Evolutionary conservation across 371 early-diverging fungal species (phyloP).

Genomic region (Mortierella sp.): DNA sequence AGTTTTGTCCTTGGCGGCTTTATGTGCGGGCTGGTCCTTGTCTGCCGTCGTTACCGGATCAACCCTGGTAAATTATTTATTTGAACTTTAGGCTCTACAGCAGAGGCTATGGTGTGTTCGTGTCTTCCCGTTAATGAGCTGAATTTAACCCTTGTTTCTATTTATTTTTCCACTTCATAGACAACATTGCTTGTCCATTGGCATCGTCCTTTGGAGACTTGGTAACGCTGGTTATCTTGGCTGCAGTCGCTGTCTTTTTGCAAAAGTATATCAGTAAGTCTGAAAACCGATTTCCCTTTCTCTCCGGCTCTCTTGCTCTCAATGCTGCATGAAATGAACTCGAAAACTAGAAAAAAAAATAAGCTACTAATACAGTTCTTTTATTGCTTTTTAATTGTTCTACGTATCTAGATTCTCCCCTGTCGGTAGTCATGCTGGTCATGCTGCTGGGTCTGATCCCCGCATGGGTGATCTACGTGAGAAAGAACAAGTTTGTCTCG

Average conservation of each 20-base stretch:
- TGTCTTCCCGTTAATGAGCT: background rate
- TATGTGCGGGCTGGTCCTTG: conserved; percentile 75
- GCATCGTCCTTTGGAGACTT: conserved; percentile 85
- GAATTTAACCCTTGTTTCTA: background rate
- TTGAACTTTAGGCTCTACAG: no score
- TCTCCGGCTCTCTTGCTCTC: background rate
- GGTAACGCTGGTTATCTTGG: conserved; percentile 75
- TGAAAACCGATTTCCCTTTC: background rate
- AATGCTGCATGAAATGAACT: background rate
- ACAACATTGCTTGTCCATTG: conserved; percentile 79
- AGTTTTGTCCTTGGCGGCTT: conserved; percentile 78
- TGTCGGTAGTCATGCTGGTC: conserved; percentile 64
- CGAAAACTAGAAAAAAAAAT: background rate
- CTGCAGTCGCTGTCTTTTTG: conserved; percentile 63
- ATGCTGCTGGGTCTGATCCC: conserved; percentile 65
- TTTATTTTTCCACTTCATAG: conserved; percentile 14
- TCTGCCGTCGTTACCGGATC: conserved; percentile 71
- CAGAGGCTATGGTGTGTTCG: background rate
- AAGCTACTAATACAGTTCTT: background rate
- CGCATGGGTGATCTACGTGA: conserved; percentile 67
- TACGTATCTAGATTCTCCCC: conserved; percentile 55
- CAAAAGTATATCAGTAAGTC: conserved; percentile 63
- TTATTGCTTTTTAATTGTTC: background rate
- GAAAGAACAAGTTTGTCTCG: conserved; percentile 72
- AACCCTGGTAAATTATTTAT: conserved; percentile 68